A percentile compares a stretch with the other conserved stretches of the same genome.
These are phyloP conservation scores for Euphorbia pulcherrima DNA, from an alignment of 345 rosid genomes.

Conservation along the genomic window DNA sequence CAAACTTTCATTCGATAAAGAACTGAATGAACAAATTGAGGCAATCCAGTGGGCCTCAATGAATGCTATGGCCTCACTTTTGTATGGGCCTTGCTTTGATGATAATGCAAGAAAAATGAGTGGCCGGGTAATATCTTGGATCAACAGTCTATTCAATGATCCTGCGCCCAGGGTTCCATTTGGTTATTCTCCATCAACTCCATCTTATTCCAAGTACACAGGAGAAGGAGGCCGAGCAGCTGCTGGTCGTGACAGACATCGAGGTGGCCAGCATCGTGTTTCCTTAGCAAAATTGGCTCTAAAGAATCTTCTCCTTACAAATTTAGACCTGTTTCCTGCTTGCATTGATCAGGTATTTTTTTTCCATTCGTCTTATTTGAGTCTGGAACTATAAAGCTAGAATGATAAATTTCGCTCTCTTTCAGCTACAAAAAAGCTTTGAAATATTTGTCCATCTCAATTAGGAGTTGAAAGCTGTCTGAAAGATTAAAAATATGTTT, in stretches of 20 bases:
- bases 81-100: slow-evolving; percentile 96
- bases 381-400: background rate
- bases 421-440: background rate
- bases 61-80: slow-evolving; percentile 96
- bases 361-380: background rate
- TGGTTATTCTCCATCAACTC: slow-evolving; percentile 97
- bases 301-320: slow-evolving; percentile 90
- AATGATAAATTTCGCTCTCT: slow-evolving; percentile 6
- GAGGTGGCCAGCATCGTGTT: slow-evolving; percentile 87
- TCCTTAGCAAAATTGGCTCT: slow-evolving; percentile 90
- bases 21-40: slow-evolving; percentile 84
- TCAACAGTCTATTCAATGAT: slow-evolving; percentile 90
- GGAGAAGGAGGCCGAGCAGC: slow-evolving; percentile 86
- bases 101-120: slow-evolving; percentile 99
- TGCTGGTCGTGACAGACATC: slow-evolving; percentile 77
- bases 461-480: background rate
- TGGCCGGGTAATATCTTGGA: slow-evolving; percentile 94
- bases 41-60: slow-evolving; percentile 96
- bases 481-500: background rate
- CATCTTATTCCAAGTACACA: slow-evolving; percentile 76
- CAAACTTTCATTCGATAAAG: slow-evolving; percentile 90
- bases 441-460: background rate
- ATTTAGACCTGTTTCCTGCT: slow-evolving; percentile 94
- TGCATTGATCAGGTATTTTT: slow-evolving; percentile 90
- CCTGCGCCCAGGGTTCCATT: slow-evolving; percentile 92